Conservation (phyloP, 2,329 filamentous ascomycete genomes). For the Pestalotiopsis sp. region DNA sequence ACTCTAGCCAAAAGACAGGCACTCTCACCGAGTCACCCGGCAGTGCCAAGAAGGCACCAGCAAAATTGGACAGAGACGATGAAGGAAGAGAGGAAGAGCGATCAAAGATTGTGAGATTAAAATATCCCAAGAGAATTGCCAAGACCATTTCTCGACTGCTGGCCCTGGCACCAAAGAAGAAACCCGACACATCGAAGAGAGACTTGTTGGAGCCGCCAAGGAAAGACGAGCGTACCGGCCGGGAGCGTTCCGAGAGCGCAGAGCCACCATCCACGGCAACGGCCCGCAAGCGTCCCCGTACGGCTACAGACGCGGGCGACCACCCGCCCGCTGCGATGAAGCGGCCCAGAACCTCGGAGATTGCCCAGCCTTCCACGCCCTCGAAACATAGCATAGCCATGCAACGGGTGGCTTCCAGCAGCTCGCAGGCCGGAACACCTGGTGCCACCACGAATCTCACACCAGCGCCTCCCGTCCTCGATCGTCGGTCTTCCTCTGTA, state of each 20-base stretch:
- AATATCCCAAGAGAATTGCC: conserved; percentile 48
- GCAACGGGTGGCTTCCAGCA: conserved; percentile 55
- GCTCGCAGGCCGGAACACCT: conserved; percentile 54
- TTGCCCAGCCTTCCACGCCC: conserved; percentile 49
- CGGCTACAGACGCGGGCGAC: conserved; percentile 35
- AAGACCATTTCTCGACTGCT: conserved; percentile 49
- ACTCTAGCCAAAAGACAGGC: conserved; percentile 22
- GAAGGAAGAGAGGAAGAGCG: conserved; percentile 34
- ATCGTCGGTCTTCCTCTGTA: conserved; percentile 36
- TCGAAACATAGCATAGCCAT: conserved; percentile 51
- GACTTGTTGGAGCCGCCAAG: conserved; percentile 30
- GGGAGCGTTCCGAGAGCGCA: conserved; percentile 41
- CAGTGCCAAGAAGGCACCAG: conserved; percentile 36
- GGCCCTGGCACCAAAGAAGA: conserved; percentile 42
- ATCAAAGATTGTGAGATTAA: conserved; percentile 45
- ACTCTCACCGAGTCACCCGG: conserved; percentile 33
- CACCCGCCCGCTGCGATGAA: conserved; percentile 38
- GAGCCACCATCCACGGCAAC: conserved; percentile 41
- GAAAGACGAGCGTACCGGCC: conserved; percentile 31
- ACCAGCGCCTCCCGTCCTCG: conserved; percentile 34
- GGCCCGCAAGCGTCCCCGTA: conserved; percentile 52
- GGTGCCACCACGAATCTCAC: conserved; percentile 45
- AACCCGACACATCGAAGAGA: conserved; percentile 37
- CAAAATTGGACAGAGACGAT: conserved; percentile 32
- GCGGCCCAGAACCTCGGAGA: conserved; percentile 46